Conservation (phyloP, 441 rosid species). For the Populus tomentosa region DNA sequence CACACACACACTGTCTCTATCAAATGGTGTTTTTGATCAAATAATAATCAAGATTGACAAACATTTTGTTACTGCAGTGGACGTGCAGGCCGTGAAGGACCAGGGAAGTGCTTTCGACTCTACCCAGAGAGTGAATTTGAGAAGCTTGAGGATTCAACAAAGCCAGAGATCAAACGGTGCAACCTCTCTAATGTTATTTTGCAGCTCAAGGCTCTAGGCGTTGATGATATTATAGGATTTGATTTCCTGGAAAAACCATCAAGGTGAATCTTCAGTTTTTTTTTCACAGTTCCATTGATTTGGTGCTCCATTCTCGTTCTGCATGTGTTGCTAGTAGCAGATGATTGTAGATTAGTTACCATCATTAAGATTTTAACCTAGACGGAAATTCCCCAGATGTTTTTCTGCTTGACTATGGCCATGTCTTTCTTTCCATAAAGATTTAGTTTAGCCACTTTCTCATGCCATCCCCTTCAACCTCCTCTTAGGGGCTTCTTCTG, state of each 20-base stretch:
- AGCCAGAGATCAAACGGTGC: conserved; percentile 90
- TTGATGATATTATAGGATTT: conserved; percentile 89
- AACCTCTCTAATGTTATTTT: conserved; percentile 87
- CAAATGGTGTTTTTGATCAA: not conserved
- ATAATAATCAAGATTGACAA: conserved; percentile 11
- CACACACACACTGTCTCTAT: not conserved
- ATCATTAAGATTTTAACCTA: not conserved
- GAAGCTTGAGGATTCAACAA: conserved; percentile 85
- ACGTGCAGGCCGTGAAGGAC: conserved; percentile 97
- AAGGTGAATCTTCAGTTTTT: conserved; percentile 40
- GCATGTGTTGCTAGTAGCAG: not conserved
- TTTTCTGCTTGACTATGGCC: not conserved
- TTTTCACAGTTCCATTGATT: conserved; percentile 3
- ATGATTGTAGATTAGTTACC: not conserved
- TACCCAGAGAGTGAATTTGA: conserved; percentile 88
- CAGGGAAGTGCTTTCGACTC: conserved; percentile 88
- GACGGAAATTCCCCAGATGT: not conserved
- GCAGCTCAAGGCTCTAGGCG: conserved; percentile 89
- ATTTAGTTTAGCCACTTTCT: not conserved
- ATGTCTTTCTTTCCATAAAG: too few relatives aligned
- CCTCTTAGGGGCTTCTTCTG: not conserved
- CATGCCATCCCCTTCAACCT: not conserved
- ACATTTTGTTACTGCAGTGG: conserved; percentile 54
- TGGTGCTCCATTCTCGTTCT: not conserved
- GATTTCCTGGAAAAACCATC: conserved; percentile 93